Base-by-base conservation (phyloP, 2,329 filamentous ascomycete genomes). In the Aurifilum marmelostoma region DNA sequence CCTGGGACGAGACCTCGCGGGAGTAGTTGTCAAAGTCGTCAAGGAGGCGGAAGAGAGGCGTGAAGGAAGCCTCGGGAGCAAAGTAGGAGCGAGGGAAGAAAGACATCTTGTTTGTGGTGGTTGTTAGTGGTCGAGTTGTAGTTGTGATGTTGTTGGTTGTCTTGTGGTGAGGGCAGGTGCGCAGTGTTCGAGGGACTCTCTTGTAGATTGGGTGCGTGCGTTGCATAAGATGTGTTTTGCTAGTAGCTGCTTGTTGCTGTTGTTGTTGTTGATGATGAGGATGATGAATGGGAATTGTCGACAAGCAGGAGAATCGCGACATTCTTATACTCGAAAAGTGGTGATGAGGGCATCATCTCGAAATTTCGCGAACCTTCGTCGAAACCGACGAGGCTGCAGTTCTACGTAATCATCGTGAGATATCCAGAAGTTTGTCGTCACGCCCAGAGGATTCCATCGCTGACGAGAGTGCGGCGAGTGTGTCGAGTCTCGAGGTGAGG, bases 1-100 rank as follows among this genome's bases (percentile, higher is more conserved):
- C 71, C 69, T 71, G 66, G 58, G 71, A 67, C 59, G 68, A 69
- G 54, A 69, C 71, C 71, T 83, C 80, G 60, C 80, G 81, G 71
- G 80, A 81, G 79, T 89, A 88, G 76, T 79, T 82, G 76, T 90
- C 87, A 73, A 87, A 89, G 79, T 89, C 87, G 74, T 89, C 87
- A 63, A 90, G 84, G 70, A 90, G 83, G 69, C 87, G 87, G 84
- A 90, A 89, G 75, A 90, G 85, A 66, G 87, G 85, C 50, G 83
- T 83, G 78, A 88, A 87, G 78, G 84, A 84, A 73, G 82, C 76
- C 76, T 84, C 80, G 71, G 79, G 73, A 64, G 71, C 66, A 75
- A 82, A 79, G 82, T 85, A 82, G 74, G 84, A 80, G 75, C 83
- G 83, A 69, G 85, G 82, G 81, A 89, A 89, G 81, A 89, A 81